Evolutionary conservation across 805 yeast species (phyloP).

Genomic region (Candida morakotiae): DNA sequence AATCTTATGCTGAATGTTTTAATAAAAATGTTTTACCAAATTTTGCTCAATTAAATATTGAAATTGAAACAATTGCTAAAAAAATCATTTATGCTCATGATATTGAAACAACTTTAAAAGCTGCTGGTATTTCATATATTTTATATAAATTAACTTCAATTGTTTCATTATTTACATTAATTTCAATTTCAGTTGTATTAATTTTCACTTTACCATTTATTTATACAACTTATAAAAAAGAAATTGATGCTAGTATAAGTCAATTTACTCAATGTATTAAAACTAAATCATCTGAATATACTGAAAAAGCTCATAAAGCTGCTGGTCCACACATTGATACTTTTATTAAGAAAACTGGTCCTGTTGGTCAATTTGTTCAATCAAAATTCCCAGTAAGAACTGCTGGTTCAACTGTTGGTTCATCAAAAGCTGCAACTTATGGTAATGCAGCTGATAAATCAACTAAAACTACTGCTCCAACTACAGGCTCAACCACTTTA

Average conservation of each 20-base stretch:
- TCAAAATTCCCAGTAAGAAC: slow-evolving; percentile 63
- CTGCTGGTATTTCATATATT: slow-evolving; percentile 62
- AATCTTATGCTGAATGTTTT: slow-evolving; percentile 31
- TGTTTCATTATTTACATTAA: slow-evolving; percentile 68
- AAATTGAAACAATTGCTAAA: slow-evolving; percentile 50
- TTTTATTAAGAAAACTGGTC: slow-evolving; percentile 59
- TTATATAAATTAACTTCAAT: slow-evolving; percentile 70
- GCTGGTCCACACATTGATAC: slow-evolving; percentile 57
- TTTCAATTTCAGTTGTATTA: slow-evolving; percentile 51
- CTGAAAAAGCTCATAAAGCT: slow-evolving; percentile 34
- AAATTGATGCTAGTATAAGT: slow-evolving; percentile 65
- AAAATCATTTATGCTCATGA: slow-evolving; percentile 63
- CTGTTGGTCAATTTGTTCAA: slow-evolving; percentile 57
- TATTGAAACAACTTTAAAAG: slow-evolving; percentile 67
- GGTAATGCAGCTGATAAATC: slow-evolving; percentile 28
- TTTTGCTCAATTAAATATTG: slow-evolving; percentile 43
- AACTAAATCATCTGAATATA: slow-evolving; percentile 45
- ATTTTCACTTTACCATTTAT: slow-evolving; percentile 74
- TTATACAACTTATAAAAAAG: slow-evolving; percentile 69
- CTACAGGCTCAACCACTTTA: slow-evolving; percentile 35
- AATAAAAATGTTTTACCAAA: slow-evolving; percentile 38
- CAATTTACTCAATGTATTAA: slow-evolving; percentile 42
- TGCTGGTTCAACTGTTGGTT: slow-evolving; percentile 64
- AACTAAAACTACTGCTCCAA: slow-evolving; percentile 16
- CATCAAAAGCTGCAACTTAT: slow-evolving; percentile 14